phyloP scores from a whole-genome alignment of 805 yeast genomes.

The Starmera dryadoides region DNA sequence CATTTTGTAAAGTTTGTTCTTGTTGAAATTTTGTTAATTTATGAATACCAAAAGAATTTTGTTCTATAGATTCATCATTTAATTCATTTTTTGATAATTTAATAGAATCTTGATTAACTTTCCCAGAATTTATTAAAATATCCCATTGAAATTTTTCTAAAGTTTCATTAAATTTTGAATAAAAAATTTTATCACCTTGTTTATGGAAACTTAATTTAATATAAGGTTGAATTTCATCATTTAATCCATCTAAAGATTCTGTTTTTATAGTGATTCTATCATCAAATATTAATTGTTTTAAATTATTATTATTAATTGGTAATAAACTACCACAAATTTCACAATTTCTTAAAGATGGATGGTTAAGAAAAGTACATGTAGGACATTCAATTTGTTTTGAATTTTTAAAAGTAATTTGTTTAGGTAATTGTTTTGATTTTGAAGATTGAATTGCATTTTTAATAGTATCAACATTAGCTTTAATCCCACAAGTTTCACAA shows the following conservation, averaged over 20 bases:
- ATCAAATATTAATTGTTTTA: slow-evolving; percentile 16
- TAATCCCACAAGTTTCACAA: slow-evolving; percentile 61
- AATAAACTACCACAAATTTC: slow-evolving; percentile 79
- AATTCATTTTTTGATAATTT: slow-evolving; percentile 1
- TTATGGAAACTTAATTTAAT: slow-evolving; percentile 71
- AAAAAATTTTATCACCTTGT: slow-evolving; percentile 56
- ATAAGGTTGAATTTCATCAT: slow-evolving; percentile 17
- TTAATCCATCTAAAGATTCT: slow-evolving; percentile 23
- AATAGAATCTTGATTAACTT: slow-evolving; percentile 19
- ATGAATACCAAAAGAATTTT: slow-evolving; percentile 57
- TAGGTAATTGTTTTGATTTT: not conserved
- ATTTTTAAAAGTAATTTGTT: not conserved
- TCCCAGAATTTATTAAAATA: slow-evolving; percentile 23
- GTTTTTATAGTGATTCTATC: slow-evolving; percentile 25
- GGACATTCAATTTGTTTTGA: slow-evolving; percentile 30
- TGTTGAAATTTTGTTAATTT: slow-evolving; percentile 57
- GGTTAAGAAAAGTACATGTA: slow-evolving; percentile 75
- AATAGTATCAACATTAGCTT: slow-evolving; percentile 30
- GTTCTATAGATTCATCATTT: slow-evolving; percentile 15
- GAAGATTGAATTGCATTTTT: slow-evolving; percentile 18
- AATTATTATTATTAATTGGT: slow-evolving; percentile 20
- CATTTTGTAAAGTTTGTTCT: slow-evolving; percentile 47
- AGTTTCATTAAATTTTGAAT: slow-evolving; percentile 34
- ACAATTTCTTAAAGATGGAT: slow-evolving; percentile 68
- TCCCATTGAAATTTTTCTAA: slow-evolving; percentile 50